Base-by-base conservation (phyloP, 2,329 filamentous ascomycete genomes). In the Fusarium bactridioides region DNA sequence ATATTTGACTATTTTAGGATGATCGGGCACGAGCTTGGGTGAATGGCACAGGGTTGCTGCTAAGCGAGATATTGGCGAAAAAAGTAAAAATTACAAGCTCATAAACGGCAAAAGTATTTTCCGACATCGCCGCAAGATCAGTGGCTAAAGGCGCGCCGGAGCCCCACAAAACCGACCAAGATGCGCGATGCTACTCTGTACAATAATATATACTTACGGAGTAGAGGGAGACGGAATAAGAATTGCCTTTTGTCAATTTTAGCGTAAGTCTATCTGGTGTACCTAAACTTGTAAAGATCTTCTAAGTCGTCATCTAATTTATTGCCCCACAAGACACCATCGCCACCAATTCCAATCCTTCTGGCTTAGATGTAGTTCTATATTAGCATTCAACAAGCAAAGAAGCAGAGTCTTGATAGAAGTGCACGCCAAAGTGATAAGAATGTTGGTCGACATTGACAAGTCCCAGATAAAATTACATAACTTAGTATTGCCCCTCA, bases 391-490 rank as follows among this genome's bases (percentile, higher is more conserved):
- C 4, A 5, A 5, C 1, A 5, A 25, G 18, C 10, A 45, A 45
- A 15, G 2, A 1, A 10, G 12, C 18, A 51, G n/a, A 35, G n/a
- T 15, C 3, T 25, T 2, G 16, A 15, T 13, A 15, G 16, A 51
- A 51, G 11, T 19, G 4, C 9, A 25, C 6, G 0, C 3, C 3
- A 33, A 23, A 10, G 2, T 15, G 3, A 4, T 5, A 23, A 2
- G 6, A 8, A 0, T 13, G 3, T 10, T 2, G 4, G 12, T 21
- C 1, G 1, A 10, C 11, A 8, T 4, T 11, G 1, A 0, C 0
- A 4, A 35, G 3, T 10, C 10, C 6, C 4, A 8, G 9, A 11
- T 19, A 13, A 1, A 10, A 48, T n/a, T 1, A 18, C 4, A 15
- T 1, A 57, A 1, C 2, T 19, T 10, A 63, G 19, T 50, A 43